phyloP scores from a whole-genome alignment of 2,329 filamentous ascomycete genomes.

The Phoma sp. region DNA sequence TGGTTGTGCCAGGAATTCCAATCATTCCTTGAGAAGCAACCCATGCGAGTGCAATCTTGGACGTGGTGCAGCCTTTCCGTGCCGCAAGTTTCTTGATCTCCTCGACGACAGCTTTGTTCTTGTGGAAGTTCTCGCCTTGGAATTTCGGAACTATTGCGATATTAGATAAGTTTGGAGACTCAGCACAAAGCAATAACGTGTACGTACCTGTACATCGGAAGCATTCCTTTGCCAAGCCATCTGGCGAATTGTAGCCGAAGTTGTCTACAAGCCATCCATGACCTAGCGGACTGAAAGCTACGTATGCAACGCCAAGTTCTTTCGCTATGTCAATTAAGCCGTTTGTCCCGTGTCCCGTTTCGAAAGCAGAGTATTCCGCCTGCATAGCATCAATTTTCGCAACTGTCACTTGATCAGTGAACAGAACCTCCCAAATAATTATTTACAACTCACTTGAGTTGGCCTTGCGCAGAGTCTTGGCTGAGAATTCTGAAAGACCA shows the following conservation, averaged over 20 bases:
- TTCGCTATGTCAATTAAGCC: conserved; percentile 46
- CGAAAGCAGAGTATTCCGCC: conserved; percentile 59
- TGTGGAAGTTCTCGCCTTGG: conserved; percentile 44
- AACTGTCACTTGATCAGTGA: no score
- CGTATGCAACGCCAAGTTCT: conserved; percentile 48
- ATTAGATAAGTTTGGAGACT: no score
- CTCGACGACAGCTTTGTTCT: conserved; percentile 40
- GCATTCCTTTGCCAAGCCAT: conserved; percentile 52
- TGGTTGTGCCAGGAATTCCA: conserved; percentile 60
- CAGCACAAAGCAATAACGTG: no score
- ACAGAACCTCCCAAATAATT: no score
- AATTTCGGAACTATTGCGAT: conserved; percentile 51
- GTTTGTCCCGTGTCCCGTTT: conserved; percentile 52
- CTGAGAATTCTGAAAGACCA: conserved; percentile 55
- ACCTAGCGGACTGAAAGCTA: conserved; percentile 46
- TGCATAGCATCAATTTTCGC: conserved; percentile 57
- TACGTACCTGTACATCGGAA: no score
- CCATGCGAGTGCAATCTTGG: conserved; percentile 61
- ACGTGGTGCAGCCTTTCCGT: conserved; percentile 61
- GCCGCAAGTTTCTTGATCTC: conserved; percentile 34
- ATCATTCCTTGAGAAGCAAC: conserved; percentile 52
- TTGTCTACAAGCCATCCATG: conserved; percentile 37
- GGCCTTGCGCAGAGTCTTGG: conserved; percentile 57
- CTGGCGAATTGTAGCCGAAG: conserved; percentile 41
- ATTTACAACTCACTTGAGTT: no score